Evolutionary conservation across 2,329 filamentous ascomycete species (phyloP), one percentile per base, ranked within the genome.

Genomic region (Hypoxylon sp.): DNA sequence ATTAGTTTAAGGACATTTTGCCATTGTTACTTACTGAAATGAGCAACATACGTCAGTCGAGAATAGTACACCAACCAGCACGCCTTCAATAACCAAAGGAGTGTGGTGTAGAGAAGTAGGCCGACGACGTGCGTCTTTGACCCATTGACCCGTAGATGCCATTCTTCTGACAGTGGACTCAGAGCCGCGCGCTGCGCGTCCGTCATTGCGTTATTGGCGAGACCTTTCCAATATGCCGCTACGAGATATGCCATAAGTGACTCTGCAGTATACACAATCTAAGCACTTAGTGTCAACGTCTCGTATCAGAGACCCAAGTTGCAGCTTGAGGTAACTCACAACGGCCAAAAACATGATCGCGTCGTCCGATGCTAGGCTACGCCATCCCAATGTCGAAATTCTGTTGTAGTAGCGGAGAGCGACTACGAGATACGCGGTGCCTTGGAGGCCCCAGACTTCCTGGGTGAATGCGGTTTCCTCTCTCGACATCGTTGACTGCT

Each of bases 391-490:
- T 0, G 58, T 69, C 11, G 42, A 30, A 14, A 72, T 32, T 24
- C 65, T 65, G 26, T 57, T 70, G 22, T 69, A 74, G 32, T 73
- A 74, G 1, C 72, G 72, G 9, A 72, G 65, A 7, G 32, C 36
- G 2, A 72, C 65, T 2, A 73, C 51, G 33, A 71, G 26, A 28
- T 73, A 73, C 1, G 72, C 64, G 16, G 59, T 54, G 2, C 72
- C 70, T 36, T 73, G 71, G 12, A 73, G 64, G 1, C 71, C 70
- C 72, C 72, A 74, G 2, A 74, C 70, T 52, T 74, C 72, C 11
- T 60, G 52, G 18, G 72, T 66, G 45, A 74, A 74, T 9, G 46
- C 49, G 36, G 58, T n/a, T 18, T 65, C 63, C 1, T 58, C 51
- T 20, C 22, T 33, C 9, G 53, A 12, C 69, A 69, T 72, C 24